Base-by-base conservation (phyloP, 1,284 basidiomycete species). In the Puccinia horiana region DNA sequence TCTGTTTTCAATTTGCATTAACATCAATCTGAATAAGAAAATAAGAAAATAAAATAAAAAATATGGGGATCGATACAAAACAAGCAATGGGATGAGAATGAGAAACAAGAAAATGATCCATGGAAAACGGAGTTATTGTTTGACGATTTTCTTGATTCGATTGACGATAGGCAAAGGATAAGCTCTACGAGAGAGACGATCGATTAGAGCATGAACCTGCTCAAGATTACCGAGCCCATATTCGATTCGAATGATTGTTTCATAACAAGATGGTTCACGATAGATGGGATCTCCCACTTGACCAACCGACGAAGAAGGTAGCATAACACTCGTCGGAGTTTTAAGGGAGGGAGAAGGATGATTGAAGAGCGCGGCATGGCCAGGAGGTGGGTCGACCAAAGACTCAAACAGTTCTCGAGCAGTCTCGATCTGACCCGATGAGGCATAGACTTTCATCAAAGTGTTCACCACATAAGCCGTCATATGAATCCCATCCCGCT, bases 401-500 rank as follows among this genome's bases (percentile, higher is more conserved):
- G 89, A 88, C 87, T 96, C 94, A 86, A 99, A 99, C 70, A 97
- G 88, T 42, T 87, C 88, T 49, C 95, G 89, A 0, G 95, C 91
- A 65, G 90, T 88, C 40, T 91, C 91, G 77, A 97, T 89, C 69
- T 92, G 89, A 6, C 92, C 92, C 9, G 90, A 90, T 40, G 91
- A 89, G 0, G 95, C 92, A 86, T 95, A 93, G 1, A 93, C 94
- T 86, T 92, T 92, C 88, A 99, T 98, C 84, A 98, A 88, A 83
- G 94, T 89, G 88, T 99, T 99, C 65, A 93, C 93, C 83, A 98
- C 93, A 87, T 99, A 99, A 0, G 97, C 96, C 0, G 96, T 99
- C 90, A 95, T 92, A 85, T 93, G 92, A 11, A 96, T 90, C 44
- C 91, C 91, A 1, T 90, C 89, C 0, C 87, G 85, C 56, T 88